A percentile compares a stretch with the other conserved stretches of the same genome.
phyloP scores from a whole-genome alignment of 2,329 filamentous ascomycete species.

The Lecanicillium sp. region DNA sequence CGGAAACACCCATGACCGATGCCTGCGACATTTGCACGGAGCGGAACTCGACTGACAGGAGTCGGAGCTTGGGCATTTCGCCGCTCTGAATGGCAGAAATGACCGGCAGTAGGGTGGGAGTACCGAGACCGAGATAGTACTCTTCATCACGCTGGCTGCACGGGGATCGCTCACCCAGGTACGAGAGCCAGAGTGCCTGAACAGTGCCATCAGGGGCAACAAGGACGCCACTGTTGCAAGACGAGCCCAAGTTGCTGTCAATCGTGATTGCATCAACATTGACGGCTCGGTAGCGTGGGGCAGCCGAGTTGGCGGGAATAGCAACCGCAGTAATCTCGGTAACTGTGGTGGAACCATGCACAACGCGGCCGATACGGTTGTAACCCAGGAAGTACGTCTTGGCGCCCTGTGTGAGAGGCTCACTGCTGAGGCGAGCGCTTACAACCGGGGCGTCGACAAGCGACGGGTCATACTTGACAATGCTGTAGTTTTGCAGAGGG shows the following conservation, averaged over 20 bases:
- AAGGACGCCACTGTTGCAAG: slow-evolving; percentile 91
- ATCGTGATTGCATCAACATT: slow-evolving; percentile 97
- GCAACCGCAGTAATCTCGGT: slow-evolving; percentile 97
- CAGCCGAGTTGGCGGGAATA: slow-evolving; percentile 87
- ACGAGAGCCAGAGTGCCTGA: slow-evolving; percentile 93
- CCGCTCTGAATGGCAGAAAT: slow-evolving; percentile 78
- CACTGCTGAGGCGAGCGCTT: slow-evolving; percentile 75
- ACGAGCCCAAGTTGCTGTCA: slow-evolving; percentile 82
- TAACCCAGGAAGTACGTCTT: slow-evolving; percentile 97
- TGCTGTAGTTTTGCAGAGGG: slow-evolving; percentile 91
- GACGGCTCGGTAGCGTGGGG: slow-evolving; percentile 87
- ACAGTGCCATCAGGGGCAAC: slow-evolving; percentile 86
- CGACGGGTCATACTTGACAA: slow-evolving; percentile 88
- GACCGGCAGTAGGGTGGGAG: slow-evolving; percentile 83
- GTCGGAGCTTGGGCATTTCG: slow-evolving; percentile 72
- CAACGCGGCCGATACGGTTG: slow-evolving; percentile 89
- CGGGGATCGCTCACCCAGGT: slow-evolving; percentile 80
- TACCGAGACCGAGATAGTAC: slow-evolving; percentile 89
- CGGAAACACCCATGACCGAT: slow-evolving; percentile 91
- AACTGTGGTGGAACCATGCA: slow-evolving; percentile 88
- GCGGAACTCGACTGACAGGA: slow-evolving; percentile 90
- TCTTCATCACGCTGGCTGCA: slow-evolving; percentile 84
- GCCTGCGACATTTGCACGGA: slow-evolving; percentile 96
- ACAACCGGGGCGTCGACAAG: slow-evolving; percentile 92
- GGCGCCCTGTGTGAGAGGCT: slow-evolving; percentile 84